Base-by-base conservation (phyloP, 1,284 basidiomycete genomes). In the Apiotrichum akiyoshidainum region DNA sequence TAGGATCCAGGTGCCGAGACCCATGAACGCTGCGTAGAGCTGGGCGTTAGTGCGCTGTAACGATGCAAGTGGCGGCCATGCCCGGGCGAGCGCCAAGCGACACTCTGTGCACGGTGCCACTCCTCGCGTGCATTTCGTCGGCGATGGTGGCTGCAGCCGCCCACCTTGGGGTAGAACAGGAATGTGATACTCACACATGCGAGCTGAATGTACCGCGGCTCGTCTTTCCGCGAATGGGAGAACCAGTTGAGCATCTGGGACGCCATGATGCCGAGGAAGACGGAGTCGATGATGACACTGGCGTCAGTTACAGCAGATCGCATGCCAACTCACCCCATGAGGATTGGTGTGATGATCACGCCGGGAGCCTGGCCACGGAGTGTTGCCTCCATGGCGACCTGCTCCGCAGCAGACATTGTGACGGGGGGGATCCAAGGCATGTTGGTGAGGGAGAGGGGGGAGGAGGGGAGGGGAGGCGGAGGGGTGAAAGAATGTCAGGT, bases 261-360 rank as follows among this genome's bases (percentile, higher is more conserved):
- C 1, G 55, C 19, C 40, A 61, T 40, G 45, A 61, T 39, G 40
- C 60, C 60, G 14, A 58, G 31, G 17, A 61, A 26, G 14, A 58
- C 46, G 1, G 58, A 54, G 39, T 63, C 58, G n/a, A 63, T 56
- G 47, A 62, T 54, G 2, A 57, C 26, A 13, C 59, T 60, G 55
- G 0, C 19, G 19, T 19, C 9, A 8, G 19, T 19, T 31, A 12
- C 16, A 10, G 10, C 2, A 12, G 11, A 12, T 19, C 1, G n/a
- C 33, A 6, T 41, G 10, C 5, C 8, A 5, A 56, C 58, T 35
- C 40, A 60, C 58, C 58, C 58, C 58, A 60, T 60, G 31, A 60
- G 42, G 13, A 60, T 19, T n/a, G 58, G 58, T n/a, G 58, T 56
- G 42, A 60, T 48, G 16, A 52, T 39, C 7, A 60, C 26, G n/a